These are phyloP conservation scores for Heterococcus sp. DNA, from an alignment of 108 stramenopile species.

Conservation along the genomic window DNA sequence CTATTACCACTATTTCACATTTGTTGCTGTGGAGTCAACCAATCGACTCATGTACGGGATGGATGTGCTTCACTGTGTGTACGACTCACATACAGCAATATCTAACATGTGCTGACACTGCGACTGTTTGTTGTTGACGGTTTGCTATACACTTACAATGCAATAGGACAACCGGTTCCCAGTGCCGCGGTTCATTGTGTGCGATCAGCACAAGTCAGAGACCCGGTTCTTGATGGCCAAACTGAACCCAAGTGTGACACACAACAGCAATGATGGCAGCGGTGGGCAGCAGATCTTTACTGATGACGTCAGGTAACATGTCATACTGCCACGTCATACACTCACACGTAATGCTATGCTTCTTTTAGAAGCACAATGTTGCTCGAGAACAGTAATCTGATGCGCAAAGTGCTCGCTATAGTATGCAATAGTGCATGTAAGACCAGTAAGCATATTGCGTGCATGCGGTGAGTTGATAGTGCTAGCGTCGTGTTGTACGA, in stretches of 20 bases:
- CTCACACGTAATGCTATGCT: too few species aligned
- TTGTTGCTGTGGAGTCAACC: too few species aligned
- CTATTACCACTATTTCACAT: too few species aligned
- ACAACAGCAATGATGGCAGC: slow-evolving; percentile 72
- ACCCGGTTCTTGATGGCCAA: slow-evolving; percentile 97
- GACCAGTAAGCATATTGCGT: too few species aligned
- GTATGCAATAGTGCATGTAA: too few species aligned
- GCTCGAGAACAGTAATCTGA: too few species aligned
- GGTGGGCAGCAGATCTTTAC: slow-evolving; percentile 87
- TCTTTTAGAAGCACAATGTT: too few species aligned
- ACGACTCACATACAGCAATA: neutral
- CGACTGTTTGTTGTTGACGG: neutral
- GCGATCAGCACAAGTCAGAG: slow-evolving; percentile 97
- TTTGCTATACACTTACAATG: neutral
- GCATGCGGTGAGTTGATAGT: too few species aligned
- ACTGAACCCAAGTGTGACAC: slow-evolving; percentile 92
- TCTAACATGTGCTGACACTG: neutral
- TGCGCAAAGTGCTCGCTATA: too few species aligned
- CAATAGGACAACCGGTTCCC: slow-evolving; percentile 60
- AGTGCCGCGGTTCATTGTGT: slow-evolving; percentile 91
- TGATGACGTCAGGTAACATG: slow-evolving; percentile 87
- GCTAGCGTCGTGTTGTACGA: too few species aligned
- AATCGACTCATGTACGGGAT: too few species aligned
- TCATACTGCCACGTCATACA: too few species aligned
- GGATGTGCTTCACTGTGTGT: neutral